These are phyloP conservation scores for Afroboletus lepidellus DNA, from an alignment of 1,284 basidiomycete genomes.

Conservation along the genomic window DNA sequence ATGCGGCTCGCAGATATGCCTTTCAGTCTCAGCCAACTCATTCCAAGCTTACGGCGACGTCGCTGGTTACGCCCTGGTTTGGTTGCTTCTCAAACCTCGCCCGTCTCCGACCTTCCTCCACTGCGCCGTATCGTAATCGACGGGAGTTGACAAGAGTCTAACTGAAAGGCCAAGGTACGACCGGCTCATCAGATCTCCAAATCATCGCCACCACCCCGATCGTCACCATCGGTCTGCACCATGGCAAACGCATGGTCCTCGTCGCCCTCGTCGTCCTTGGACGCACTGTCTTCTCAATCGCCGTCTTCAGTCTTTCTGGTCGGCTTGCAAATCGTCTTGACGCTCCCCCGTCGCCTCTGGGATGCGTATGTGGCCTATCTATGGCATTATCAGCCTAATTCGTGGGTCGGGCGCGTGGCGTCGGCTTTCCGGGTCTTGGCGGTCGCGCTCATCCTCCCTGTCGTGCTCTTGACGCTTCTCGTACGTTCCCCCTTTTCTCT, in stretches of 20 bases:
- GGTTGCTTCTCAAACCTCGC: neutral
- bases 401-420: constrained; percentile 67
- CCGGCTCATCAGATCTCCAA: constrained; percentile 2
- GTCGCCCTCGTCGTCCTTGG: constrained; percentile 8
- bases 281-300: neutral
- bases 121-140: constrained; percentile 25
- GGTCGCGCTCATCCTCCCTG: constrained; percentile 59
- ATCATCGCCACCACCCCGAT: neutral
- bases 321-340: constrained; percentile 9
- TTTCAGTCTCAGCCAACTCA: neutral
- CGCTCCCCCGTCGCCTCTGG: constrained; percentile 42
- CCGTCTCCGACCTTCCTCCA: constrained; percentile 20
- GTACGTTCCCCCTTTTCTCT: constrained; percentile 40
- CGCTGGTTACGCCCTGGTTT: constrained; percentile 5
- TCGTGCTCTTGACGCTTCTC: constrained; percentile 61
- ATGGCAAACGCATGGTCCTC: constrained; percentile 11
- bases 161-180: neutral
- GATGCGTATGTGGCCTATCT: constrained; percentile 57
- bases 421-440: constrained; percentile 65
- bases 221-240: constrained; percentile 8
- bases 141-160: constrained; percentile 12
- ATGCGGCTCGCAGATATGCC: neutral
- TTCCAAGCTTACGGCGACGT: constrained; percentile 14
- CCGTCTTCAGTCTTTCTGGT: constrained; percentile 8
- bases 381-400: constrained; percentile 58